phyloP scores from a whole-genome alignment of 2,329 filamentous ascomycete species.

The Bimuria novae-zelandiae region DNA sequence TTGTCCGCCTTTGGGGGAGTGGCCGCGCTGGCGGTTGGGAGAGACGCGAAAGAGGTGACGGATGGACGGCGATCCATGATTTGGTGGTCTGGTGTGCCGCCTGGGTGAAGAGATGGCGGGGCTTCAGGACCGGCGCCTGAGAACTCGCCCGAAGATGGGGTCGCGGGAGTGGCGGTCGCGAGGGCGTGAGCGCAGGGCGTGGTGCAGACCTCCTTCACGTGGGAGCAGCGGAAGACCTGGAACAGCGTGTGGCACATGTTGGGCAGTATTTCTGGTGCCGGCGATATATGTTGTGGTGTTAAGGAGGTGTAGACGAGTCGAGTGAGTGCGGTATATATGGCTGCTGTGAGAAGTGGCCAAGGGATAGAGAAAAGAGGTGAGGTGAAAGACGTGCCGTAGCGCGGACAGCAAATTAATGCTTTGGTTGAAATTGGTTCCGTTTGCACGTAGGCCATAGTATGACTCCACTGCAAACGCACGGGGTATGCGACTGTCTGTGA shows the following conservation, averaged over 20 bases:
- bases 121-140: slow-evolving; percentile 1
- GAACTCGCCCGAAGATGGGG: slow-evolving; percentile 15
- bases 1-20: background rate
- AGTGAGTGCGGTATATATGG: too few relatives aligned
- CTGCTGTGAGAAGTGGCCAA: too few relatives aligned
- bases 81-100: background rate
- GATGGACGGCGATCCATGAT: background rate
- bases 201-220: slow-evolving; percentile 30
- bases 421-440: background rate
- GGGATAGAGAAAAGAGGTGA: too few relatives aligned
- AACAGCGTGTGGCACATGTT: slow-evolving; percentile 5
- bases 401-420: background rate
- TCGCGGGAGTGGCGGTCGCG: slow-evolving; percentile 2
- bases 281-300: too few relatives aligned
- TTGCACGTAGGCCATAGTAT: too few relatives aligned
- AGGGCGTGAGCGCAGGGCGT: slow-evolving; percentile 33
- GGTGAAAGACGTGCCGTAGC: too few relatives aligned
- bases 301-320: too few relatives aligned
- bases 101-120: background rate
- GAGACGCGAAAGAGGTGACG: background rate
- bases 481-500: too few relatives aligned
- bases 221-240: slow-evolving; percentile 22
- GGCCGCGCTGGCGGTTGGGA: background rate
- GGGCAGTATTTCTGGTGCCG: background rate
- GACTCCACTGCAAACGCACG: too few relatives aligned